phyloP scores from a whole-genome alignment of 192 early-diverging fungal genomes.

The Podila clonocystis region DNA sequence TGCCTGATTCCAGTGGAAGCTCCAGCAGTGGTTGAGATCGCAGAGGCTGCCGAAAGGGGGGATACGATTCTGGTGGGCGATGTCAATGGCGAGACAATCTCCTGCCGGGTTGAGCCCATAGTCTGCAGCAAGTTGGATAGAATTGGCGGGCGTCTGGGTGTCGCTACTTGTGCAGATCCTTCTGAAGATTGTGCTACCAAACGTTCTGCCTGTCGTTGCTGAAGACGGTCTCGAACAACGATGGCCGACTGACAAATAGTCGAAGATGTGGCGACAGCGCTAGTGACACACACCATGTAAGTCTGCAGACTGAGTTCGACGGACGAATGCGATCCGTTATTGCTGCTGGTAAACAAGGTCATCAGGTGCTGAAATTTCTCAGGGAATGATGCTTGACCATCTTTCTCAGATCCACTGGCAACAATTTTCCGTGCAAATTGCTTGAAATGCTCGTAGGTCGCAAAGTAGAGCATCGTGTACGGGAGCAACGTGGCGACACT shows the following conservation, averaged over 20 bases:
- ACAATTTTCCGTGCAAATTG: slow-evolving; percentile 18
- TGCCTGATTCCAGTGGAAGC: slow-evolving; percentile 1
- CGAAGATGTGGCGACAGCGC: slow-evolving; percentile 27
- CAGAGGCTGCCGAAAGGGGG: background rate
- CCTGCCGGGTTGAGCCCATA: background rate
- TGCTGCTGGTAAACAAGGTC: background rate
- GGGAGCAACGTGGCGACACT: slow-evolving; percentile 19
- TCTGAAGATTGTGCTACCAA: no score
- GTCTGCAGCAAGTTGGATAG: background rate
- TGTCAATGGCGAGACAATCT: background rate
- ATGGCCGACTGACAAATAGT: slow-evolving; percentile 25
- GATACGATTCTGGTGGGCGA: slow-evolving; percentile 14
- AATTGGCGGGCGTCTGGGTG: background rate
- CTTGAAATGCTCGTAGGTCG: slow-evolving; percentile 38
- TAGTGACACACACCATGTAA: slow-evolving; percentile 39
- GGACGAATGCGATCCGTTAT: background rate
- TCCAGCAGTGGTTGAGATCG: background rate
- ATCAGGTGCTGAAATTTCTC: background rate
- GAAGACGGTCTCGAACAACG: background rate
- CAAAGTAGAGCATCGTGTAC: slow-evolving; percentile 42
- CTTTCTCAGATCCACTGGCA: background rate
- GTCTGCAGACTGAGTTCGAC: slow-evolving; percentile 14
- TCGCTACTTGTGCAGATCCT: background rate
- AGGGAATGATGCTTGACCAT: background rate
- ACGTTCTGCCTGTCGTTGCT: background rate